Evolutionary conservation across 2,329 filamentous ascomycete species (phyloP).

Genomic region (Fusarium staphyleae): DNA sequence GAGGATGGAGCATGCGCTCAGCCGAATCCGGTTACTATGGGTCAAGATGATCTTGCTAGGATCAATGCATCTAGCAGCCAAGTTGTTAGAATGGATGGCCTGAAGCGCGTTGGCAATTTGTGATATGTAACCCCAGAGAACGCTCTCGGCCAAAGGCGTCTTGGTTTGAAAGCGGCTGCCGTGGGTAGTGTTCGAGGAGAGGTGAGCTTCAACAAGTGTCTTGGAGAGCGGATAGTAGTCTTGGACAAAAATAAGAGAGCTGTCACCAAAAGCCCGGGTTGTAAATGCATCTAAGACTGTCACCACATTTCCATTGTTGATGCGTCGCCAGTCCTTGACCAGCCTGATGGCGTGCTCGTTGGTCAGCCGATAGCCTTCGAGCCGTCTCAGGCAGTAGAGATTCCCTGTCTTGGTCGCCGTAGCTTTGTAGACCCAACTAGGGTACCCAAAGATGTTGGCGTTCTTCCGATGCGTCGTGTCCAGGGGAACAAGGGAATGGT

Average conservation of each 20-base stretch:
- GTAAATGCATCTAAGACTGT: constrained; percentile 93
- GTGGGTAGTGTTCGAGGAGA: constrained; percentile 53
- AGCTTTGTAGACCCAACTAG: constrained; percentile 96
- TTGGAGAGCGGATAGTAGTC: constrained; percentile 93
- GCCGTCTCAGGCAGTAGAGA: constrained; percentile 83
- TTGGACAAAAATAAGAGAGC: constrained; percentile 91
- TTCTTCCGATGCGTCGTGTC: constrained; percentile 84
- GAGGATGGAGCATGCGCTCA: constrained; percentile 87
- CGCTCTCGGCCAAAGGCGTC: constrained; percentile 68
- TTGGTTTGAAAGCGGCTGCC: constrained; percentile 56
- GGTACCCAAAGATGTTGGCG: constrained; percentile 80
- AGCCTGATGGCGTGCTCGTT: constrained; percentile 88
- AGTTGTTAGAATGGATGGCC: constrained; percentile 78
- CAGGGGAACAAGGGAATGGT: constrained; percentile 89
- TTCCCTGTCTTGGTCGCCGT: constrained; percentile 87
- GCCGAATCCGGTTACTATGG: constrained; percentile 85
- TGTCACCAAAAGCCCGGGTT: constrained; percentile 90
- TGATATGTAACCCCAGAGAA: constrained; percentile 90
- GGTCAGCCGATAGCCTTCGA: constrained; percentile 88
- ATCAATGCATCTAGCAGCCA: constrained; percentile 87
- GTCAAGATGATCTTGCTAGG: constrained; percentile 89
- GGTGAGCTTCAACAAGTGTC: constrained; percentile 85
- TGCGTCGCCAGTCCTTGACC: constrained; percentile 87
- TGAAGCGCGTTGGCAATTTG: constrained; percentile 90
- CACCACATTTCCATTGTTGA: constrained; percentile 83